A percentile compares a stretch with the other conserved stretches of the same genome.
Evolutionary conservation across 257 asterid genomes (phyloP).

Genomic region (Handroanthus guayacan): DNA sequence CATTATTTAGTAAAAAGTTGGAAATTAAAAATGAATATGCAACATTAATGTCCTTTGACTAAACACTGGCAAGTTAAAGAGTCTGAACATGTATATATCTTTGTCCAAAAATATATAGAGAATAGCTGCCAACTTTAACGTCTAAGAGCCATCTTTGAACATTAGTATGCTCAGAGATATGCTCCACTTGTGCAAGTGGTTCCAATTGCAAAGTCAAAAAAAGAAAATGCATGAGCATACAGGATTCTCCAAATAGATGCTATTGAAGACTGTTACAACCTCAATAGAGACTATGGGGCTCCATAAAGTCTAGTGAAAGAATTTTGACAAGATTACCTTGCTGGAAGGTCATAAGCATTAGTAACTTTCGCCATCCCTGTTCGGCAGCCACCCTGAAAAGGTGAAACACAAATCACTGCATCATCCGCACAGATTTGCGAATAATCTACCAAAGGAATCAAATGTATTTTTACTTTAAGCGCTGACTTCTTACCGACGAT

Average conservation of each 20-base stretch:
- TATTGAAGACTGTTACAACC: neutral
- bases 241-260: constrained; percentile 17
- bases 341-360: constrained; percentile 87
- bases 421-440: constrained; percentile 38
- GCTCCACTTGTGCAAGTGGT: constrained; percentile 12
- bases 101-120: neutral
- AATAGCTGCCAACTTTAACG: neutral
- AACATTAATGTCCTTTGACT: neutral
- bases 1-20: constrained; percentile 8
- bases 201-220: constrained; percentile 4
- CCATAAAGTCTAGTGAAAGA: neutral
- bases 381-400: constrained; percentile 92
- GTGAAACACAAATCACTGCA: constrained; percentile 35
- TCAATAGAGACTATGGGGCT: constrained; percentile 16
- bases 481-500: neutral
- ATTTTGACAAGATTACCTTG: constrained; percentile 60
- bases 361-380: constrained; percentile 98
- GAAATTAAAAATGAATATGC: constrained; percentile 6
- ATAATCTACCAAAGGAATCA: constrained; percentile 13
- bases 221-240: constrained; percentile 15
- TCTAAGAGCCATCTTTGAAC: neutral
- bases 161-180: constrained; percentile 19
- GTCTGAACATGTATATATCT: neutral
- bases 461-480: neutral
- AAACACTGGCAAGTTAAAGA: neutral